These are phyloP conservation scores for Phyllosticta citriasiana DNA, from an alignment of 2,329 filamentous ascomycete species.

Conservation along the genomic window DNA sequence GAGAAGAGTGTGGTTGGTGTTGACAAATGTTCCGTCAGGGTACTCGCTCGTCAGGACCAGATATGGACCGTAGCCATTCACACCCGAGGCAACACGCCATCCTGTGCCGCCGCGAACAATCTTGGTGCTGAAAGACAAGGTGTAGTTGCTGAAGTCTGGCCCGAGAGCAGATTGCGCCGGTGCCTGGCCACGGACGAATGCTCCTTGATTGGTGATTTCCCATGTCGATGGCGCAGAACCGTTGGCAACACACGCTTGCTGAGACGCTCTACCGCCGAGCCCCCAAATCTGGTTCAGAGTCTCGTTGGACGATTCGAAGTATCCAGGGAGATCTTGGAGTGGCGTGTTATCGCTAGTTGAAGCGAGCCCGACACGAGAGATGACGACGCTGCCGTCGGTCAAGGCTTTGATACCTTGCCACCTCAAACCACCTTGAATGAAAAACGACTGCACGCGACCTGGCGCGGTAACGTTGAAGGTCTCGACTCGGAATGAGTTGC, in stretches of 20 bases:
- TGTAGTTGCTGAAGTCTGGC: constrained; percentile 24
- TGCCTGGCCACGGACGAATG: constrained; percentile 25
- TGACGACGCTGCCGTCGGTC: constrained; percentile 22
- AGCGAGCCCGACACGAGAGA: constrained; percentile 25
- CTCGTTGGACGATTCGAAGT: constrained; percentile 22
- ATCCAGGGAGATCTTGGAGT: constrained; percentile 19
- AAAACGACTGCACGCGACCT: constrained; percentile 22
- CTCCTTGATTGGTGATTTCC: constrained; percentile 26
- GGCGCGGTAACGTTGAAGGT: constrained; percentile 27
- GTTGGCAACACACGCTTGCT: constrained; percentile 28
- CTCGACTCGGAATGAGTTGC: constrained; percentile 29
- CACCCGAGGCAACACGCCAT: constrained; percentile 22
- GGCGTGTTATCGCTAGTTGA: constrained; percentile 18
- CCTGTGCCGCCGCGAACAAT: constrained; percentile 30
- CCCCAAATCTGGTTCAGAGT: constrained; percentile 28
- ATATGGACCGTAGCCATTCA: constrained; percentile 2
- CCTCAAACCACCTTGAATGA: constrained; percentile 33
- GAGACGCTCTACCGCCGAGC: constrained; percentile 27
- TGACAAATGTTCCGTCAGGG: constrained; percentile 19
- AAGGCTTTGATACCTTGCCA: constrained; percentile 32
- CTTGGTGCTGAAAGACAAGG: constrained; percentile 27
- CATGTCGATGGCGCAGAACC: constrained; percentile 28
- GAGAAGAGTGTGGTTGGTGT: constrained; percentile 26
- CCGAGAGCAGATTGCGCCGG: constrained; percentile 20
- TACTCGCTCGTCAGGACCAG: constrained; percentile 6